Conservation (phyloP, 148 eudicot species). For the Limonium bicolor region DNA sequence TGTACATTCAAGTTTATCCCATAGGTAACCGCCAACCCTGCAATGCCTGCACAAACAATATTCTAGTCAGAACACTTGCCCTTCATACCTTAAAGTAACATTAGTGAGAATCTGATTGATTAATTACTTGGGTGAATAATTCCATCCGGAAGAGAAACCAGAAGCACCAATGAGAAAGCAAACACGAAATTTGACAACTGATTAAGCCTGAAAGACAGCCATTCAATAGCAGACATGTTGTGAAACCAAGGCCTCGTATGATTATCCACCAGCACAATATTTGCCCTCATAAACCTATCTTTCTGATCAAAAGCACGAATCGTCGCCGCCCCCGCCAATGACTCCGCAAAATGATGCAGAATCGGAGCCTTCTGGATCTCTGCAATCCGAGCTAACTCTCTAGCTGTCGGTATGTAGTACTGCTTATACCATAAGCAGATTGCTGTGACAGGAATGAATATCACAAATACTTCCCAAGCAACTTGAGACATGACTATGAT, state of each 20-base stretch:
- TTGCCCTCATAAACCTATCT: slow-evolving; percentile 47
- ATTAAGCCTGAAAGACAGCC: slow-evolving; percentile 96
- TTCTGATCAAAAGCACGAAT: slow-evolving; percentile 86
- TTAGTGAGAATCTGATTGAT: not conserved
- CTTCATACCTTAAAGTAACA: not conserved
- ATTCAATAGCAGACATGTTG: slow-evolving; percentile 90
- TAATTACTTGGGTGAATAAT: slow-evolving; percentile 79
- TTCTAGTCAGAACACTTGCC: not conserved
- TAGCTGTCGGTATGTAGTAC: slow-evolving; percentile 96
- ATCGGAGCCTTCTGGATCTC: slow-evolving; percentile 88
- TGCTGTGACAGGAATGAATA: slow-evolving; percentile 90
- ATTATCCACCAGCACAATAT: slow-evolving; percentile 60
- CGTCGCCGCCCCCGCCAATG: slow-evolving; percentile 95
- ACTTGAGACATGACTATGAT: slow-evolving; percentile 97
- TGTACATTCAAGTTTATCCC: slow-evolving; percentile 83
- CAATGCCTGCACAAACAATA: slow-evolving; percentile 52
- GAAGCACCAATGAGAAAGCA: slow-evolving; percentile 74
- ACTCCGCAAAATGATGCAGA: slow-evolving; percentile 96
- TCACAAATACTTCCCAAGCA: slow-evolving; percentile 92
- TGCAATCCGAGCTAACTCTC: slow-evolving; percentile 81
- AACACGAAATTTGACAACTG: slow-evolving; percentile 93
- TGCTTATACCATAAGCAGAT: slow-evolving; percentile 49
- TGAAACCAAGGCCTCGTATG: slow-evolving; percentile 93
- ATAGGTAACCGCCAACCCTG: slow-evolving; percentile 92
- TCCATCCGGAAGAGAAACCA: slow-evolving; percentile 96